phyloP scores from a whole-genome alignment of 2,329 filamentous ascomycete genomes.

The Colletotrichum sp. region DNA sequence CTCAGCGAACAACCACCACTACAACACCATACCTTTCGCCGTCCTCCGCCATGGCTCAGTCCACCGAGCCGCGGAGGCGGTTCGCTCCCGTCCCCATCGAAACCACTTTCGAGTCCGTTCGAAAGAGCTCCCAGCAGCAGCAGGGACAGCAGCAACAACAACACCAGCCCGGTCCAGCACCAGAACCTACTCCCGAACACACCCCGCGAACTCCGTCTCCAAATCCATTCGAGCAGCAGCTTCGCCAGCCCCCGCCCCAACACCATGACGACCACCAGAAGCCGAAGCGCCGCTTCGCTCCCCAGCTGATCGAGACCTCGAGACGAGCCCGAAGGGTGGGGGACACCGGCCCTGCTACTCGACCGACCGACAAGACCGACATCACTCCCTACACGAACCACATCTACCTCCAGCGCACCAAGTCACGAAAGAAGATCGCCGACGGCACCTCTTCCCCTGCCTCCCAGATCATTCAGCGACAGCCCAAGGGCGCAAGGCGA shows the following conservation, averaged over 20 bases:
- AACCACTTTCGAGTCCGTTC: slow-evolving; percentile 68
- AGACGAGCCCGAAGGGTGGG: slow-evolving; percentile 72
- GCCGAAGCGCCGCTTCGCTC: slow-evolving; percentile 64
- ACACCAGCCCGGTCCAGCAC: slow-evolving; percentile 50
- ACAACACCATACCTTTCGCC: not conserved
- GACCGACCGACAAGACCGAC: slow-evolving; percentile 74
- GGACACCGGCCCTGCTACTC: slow-evolving; percentile 66
- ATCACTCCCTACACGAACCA: slow-evolving; percentile 69
- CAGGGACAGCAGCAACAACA: slow-evolving; percentile 11
- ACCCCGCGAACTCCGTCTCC: slow-evolving; percentile 56
- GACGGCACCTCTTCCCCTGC: slow-evolving; percentile 22
- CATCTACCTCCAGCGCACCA: slow-evolving; percentile 57
- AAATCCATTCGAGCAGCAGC: slow-evolving; percentile 26
- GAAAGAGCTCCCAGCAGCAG: slow-evolving; percentile 32
- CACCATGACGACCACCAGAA: slow-evolving; percentile 21
- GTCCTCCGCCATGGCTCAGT: slow-evolving; percentile 39
- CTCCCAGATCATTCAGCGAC: slow-evolving; percentile 33
- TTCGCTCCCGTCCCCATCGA: slow-evolving; percentile 76
- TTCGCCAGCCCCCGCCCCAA: slow-evolving; percentile 13
- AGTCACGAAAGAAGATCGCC: slow-evolving; percentile 42
- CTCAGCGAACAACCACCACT: not conserved
- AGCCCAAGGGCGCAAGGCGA: slow-evolving; percentile 56
- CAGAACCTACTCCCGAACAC: slow-evolving; percentile 61
- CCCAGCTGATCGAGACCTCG: slow-evolving; percentile 82
- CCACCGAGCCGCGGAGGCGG: slow-evolving; percentile 55